These are phyloP conservation scores for Bjerkandera adusta DNA, from an alignment of 1,284 basidiomycete species.

Conservation along the genomic window DNA sequence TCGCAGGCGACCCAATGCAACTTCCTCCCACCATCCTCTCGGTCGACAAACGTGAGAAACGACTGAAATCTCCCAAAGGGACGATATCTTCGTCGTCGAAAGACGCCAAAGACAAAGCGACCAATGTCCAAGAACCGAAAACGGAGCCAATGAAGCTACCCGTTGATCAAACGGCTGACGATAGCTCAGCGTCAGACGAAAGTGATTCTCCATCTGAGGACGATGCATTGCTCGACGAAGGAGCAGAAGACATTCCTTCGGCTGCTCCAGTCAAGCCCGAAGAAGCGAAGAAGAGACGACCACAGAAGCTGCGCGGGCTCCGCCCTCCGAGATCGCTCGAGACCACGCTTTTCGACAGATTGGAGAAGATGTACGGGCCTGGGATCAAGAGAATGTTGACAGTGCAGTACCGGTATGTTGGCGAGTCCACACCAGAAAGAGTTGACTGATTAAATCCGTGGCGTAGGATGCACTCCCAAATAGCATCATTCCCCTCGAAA, in stretches of 20 bases:
- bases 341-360: conserved; percentile 87
- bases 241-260: not conserved
- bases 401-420: conserved; percentile 74
- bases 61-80: conserved; percentile 28
- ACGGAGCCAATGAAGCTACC: not conserved
- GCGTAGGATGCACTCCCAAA: conserved; percentile 81
- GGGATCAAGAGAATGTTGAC: conserved; percentile 85
- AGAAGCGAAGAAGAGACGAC: not conserved
- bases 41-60: conserved; percentile 35
- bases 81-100: conserved; percentile 3
- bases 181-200: not conserved
- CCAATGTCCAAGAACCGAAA: not conserved
- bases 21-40: conserved; percentile 92
- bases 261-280: too few relatives aligned
- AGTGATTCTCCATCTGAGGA: conserved; percentile 1
- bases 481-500: conserved; percentile 85
- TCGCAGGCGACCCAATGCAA: conserved; percentile 91
- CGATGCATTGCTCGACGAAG: not conserved
- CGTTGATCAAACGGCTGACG: conserved; percentile 1
- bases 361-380: conserved; percentile 85
- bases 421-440: not conserved
- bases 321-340: conserved; percentile 76
- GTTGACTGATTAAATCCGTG: not conserved
- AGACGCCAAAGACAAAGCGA: not conserved
- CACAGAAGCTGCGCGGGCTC: conserved; percentile 28